A percentile compares a stretch with the other conserved stretches of the same genome.
Evolutionary conservation across 176 grass and related monocot species (phyloP).

Genomic region (Bothriochloa decipiens): DNA sequence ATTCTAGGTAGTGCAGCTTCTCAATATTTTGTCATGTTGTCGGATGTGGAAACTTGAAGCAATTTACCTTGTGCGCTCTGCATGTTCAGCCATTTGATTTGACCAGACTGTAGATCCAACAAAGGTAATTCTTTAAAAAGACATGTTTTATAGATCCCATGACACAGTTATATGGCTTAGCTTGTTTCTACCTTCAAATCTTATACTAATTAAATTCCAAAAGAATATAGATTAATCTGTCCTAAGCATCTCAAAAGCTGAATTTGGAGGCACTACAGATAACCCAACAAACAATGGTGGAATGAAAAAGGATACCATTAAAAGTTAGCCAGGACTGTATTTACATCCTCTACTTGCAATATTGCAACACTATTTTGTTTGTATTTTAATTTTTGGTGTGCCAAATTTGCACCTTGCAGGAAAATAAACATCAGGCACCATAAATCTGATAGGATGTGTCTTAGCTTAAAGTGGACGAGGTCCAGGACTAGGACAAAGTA

Average conservation of each 20-base stretch:
- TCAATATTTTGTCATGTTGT: neutral
- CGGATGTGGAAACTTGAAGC: neutral
- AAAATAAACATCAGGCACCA: slow-evolving; percentile 21
- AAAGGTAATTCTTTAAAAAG: neutral
- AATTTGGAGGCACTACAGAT: neutral
- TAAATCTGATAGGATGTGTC: slow-evolving; percentile 10
- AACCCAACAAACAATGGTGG: neutral
- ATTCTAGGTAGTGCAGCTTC: neutral
- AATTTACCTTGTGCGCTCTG: slow-evolving; percentile 17
- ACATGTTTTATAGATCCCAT: neutral
- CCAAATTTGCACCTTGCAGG: slow-evolving; percentile 17
- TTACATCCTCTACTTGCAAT: neutral
- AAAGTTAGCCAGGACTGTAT: neutral
- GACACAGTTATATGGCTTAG: neutral
- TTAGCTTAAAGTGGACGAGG: neutral
- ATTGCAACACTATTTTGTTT: neutral
- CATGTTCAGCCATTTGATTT: neutral
- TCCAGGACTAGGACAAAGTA: slow-evolving; percentile 9
- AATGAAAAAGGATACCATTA: neutral
- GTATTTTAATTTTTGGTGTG: neutral
- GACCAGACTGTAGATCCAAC: neutral
- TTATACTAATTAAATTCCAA: neutral
- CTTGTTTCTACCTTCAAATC: neutral
- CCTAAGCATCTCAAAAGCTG: slow-evolving; percentile 7
- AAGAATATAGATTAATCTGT: slow-evolving; percentile 2